Evolutionary conservation across 306 rosid genomes (phyloP), one percentile per base, ranked within the genome.

Genomic region (Castanea sativa): DNA sequence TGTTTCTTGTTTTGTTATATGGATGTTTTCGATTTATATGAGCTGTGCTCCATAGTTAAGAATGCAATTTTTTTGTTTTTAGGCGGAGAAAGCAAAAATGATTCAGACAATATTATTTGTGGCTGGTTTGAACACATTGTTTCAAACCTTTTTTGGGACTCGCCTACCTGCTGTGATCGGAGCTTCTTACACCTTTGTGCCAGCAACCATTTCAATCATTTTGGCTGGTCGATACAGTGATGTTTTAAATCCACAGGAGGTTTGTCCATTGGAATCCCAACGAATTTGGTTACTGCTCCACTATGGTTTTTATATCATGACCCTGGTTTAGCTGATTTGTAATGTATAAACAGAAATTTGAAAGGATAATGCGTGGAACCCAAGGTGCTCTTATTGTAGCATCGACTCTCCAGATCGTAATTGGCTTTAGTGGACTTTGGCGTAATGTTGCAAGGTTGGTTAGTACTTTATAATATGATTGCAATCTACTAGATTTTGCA

Each of bases 361-460:
- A 90, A 89, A 92, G 61, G 88, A 94, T 94, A 73, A 91, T 94
- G 95, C 94, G 97, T 9, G 99, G 95, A 78, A 94, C 92, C 33
- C 99, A 94, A 83, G 99, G 99, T 73, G 95, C 99, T 9, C 99
- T 94, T 23, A 92, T 94, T 84, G 94, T 94, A 73, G 97, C 99
- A 78, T 94, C 99, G n/a, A 90, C 93, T 73, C 90, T 94, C 60
- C 99, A 94, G 86, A 94, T 92, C 78, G 99, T 94, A 68, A n/a
- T 94, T n/a, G 99, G 99, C 23, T 94, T 94, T 81, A 94, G 99
- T 73, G 99, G 99, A 80, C 95, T 94, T 71, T 94, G 99, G 99
- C 97, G 99, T 71, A 94, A 92, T 83, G 91, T 94, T 57, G 97
- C 93, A 23, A 92, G 98, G 98, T 94, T 81, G 71, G 71, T 80